Conservation (phyloP, 805 yeast genomes). For the Saccharomycopsis schoenii region DNA sequence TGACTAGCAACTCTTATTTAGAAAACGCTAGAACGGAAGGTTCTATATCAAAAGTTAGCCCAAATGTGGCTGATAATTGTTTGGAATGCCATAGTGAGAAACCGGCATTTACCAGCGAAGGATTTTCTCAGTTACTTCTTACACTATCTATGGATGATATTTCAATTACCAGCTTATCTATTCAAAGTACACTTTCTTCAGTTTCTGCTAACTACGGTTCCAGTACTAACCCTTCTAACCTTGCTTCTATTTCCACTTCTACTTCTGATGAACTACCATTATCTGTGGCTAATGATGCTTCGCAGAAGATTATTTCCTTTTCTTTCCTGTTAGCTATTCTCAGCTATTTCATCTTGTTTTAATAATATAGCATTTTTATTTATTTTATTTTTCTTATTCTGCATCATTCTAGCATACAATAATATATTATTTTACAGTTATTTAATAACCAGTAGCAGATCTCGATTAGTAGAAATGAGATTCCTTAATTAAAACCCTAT, state of each 20-base stretch:
- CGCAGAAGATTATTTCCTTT: background rate
- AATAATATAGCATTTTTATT: background rate
- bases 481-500: no score
- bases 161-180: background rate
- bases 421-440: background rate
- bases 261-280: background rate
- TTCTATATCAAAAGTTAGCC: background rate
- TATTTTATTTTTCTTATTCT: background rate
- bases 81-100: background rate
- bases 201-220: background rate
- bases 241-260: background rate
- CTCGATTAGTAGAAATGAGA: no score
- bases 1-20: slow-evolving; percentile 8
- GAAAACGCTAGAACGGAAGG: background rate
- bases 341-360: background rate
- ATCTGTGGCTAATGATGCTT: background rate
- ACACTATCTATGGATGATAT: background rate
- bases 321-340: background rate
- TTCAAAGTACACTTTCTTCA: background rate
- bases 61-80: background rate
- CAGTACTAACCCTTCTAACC: background rate
- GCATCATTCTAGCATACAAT: background rate
- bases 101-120: background rate
- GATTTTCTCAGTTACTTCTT: background rate
- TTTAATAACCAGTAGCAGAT: no score